A percentile compares a stretch with the other conserved stretches of the same genome.
These are phyloP conservation scores for Nicotiana tomentosiformis DNA, from an alignment of 257 asterid genomes.

Conservation along the genomic window DNA sequence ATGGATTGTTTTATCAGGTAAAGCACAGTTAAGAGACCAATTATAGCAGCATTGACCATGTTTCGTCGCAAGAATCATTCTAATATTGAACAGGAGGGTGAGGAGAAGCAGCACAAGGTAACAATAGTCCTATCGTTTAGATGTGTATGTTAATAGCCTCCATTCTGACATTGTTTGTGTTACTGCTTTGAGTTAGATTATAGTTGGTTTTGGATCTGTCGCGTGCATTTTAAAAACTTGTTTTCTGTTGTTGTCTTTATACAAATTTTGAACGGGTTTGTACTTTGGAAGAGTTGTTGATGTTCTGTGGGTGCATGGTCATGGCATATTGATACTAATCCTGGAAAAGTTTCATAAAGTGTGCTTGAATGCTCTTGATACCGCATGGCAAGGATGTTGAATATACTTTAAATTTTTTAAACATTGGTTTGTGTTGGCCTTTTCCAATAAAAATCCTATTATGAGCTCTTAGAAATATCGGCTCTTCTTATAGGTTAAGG, in stretches of 20 bases:
- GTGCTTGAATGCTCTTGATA: neutral
- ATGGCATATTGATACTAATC: neutral
- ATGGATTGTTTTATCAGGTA: neutral
- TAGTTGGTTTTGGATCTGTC: neutral
- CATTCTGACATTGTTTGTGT: neutral
- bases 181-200: neutral
- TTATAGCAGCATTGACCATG: slow-evolving; percentile 28
- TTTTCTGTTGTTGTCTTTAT: neutral
- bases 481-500: slow-evolving; percentile 49
- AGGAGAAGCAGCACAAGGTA: slow-evolving; percentile 74
- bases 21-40: neutral
- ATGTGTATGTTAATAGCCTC: neutral
- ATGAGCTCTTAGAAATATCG: neutral
- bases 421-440: neutral
- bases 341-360: neutral
- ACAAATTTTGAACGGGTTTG: neutral
- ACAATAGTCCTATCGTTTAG: slow-evolving; percentile 4
- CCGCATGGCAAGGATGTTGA: neutral
- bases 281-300: neutral
- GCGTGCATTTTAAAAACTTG: neutral
- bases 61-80: slow-evolving; percentile 58
- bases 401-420: neutral
- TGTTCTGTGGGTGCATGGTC: neutral
- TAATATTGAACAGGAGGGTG: slow-evolving; percentile 40
- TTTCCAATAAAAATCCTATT: neutral